phyloP scores from a whole-genome alignment of 2,329 filamentous ascomycete species.

The Ascosphaera aggregata region DNA sequence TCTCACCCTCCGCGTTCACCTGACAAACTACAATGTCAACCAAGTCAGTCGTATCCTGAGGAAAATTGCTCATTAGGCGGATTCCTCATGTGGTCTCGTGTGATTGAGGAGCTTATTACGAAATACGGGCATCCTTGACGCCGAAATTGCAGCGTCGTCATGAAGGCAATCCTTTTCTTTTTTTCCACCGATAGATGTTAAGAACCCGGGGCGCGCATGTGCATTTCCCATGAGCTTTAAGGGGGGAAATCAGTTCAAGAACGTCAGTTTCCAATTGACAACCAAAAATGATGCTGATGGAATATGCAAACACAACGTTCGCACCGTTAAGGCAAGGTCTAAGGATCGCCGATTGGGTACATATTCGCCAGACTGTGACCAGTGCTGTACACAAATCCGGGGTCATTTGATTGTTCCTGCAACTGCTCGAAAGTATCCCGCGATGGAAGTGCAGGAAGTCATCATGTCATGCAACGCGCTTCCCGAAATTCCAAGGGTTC shows the following conservation, averaged over 20 bases:
- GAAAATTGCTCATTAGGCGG: background rate
- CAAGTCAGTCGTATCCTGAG: background rate
- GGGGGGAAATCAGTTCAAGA: background rate
- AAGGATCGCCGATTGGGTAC: background rate
- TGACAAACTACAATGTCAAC: background rate
- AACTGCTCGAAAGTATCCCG: too few species aligned
- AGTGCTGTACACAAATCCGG: background rate
- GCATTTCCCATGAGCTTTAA: background rate
- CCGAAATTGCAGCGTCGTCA: background rate
- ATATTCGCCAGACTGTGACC: background rate
- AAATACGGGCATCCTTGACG: background rate
- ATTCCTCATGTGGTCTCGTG: background rate
- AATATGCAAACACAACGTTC: background rate
- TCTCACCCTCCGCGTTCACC: too few species aligned
- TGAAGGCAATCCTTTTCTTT: background rate
- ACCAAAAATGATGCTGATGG: background rate
- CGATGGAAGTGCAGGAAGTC: too few species aligned
- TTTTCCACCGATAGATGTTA: too few species aligned
- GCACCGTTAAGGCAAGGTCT: background rate
- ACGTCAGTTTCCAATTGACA: background rate
- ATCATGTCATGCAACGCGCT: background rate
- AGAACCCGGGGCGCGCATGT: background rate
- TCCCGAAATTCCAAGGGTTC: background rate
- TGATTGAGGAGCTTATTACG: background rate
- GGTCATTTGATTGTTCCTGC: too few species aligned